Base-by-base conservation (phyloP, 192 early-diverging fungal species). In the Umbelopsis isabellina region DNA sequence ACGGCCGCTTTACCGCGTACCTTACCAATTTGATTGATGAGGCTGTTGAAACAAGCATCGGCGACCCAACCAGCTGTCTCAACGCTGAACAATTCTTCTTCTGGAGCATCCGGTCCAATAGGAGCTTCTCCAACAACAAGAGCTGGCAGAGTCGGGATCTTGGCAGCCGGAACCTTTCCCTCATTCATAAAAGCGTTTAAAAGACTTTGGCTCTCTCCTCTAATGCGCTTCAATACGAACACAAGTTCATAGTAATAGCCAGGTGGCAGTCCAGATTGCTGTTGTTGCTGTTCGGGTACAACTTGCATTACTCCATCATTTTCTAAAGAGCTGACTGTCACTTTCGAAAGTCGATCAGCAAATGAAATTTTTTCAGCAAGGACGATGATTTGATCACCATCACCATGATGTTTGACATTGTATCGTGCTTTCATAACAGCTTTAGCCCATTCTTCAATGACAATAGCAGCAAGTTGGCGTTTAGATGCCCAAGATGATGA, bases 381-480 rank as follows among this genome's bases (percentile, higher is more conserved):
- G 9, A 72, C 64, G 1, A 72, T 68, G n/a, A 72, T 68, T 21
- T 71, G 58, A 12, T 80, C 81, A 27, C 66, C 73, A 22, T 52
- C 67, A 44, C 67, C 67, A 33, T 61, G 55, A n/a, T 27, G 30
- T 16, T 61, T 61, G 55, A 61, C 16, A 55, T 77, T 52, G 21
- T 70, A 72, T 21, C 78, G 70, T 4, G 73, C 47, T 49, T 68
- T 46, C 20, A 75, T 45, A 7, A 86, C 77, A 11, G 90, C 86
- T 30, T 83, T 72, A 7, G 91, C 90, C 83, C 91, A 92, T 73
- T 95, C 95, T 65, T 97, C 93, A 35, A 94, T 77, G 0, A 93
- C 79, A 22, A 95, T 85, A 51, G 88, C 83, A 3, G 88, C 86
- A 50, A 96, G 79, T 71, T 93, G 88, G 20, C 92, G 86, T 58